A percentile compares a stretch with the other conserved stretches of the same genome.
Evolutionary conservation across 192 early-diverging fungal species (phyloP).

Genomic region (Backusella sp.): DNA sequence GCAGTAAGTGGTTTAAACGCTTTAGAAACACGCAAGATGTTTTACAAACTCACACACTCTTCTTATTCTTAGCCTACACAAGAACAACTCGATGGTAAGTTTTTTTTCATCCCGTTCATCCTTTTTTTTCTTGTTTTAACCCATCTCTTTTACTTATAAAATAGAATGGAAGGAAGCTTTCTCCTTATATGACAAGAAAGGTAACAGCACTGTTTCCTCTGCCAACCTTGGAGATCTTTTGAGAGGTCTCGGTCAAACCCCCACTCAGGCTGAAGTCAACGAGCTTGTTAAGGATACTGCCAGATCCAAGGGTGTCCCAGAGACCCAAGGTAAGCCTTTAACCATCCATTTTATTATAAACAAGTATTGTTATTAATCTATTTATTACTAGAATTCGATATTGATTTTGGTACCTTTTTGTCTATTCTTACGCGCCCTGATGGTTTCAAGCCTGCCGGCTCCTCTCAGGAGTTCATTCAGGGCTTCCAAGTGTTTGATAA

Average conservation of each 20-base stretch:
- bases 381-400: slow-evolving; percentile 34
- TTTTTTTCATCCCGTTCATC: neutral
- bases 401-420: slow-evolving; percentile 71
- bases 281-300: slow-evolving; percentile 50
- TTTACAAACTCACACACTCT: neutral
- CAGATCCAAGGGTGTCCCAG: slow-evolving; percentile 21
- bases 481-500: slow-evolving; percentile 90
- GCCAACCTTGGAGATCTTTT: slow-evolving; percentile 70
- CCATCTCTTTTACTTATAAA: neutral
- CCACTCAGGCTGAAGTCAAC: slow-evolving; percentile 71
- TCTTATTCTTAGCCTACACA: slow-evolving; percentile 28
- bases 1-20: slow-evolving; percentile 11
- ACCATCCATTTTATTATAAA: neutral
- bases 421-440: slow-evolving; percentile 69
- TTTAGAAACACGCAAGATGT: too few relatives aligned
- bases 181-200: slow-evolving; percentile 77
- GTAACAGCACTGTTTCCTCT: slow-evolving; percentile 63
- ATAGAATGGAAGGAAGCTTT: slow-evolving; percentile 80
- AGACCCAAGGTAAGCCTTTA: slow-evolving; percentile 27
- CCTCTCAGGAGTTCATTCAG: slow-evolving; percentile 77
- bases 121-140: neutral
- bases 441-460: slow-evolving; percentile 69
- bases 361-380: neutral
- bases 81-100: slow-evolving; percentile 41
- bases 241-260: slow-evolving; percentile 79